These are phyloP conservation scores for Ogataea nitratoaversa DNA, from an alignment of 805 yeast species.

Conservation along the genomic window DNA sequence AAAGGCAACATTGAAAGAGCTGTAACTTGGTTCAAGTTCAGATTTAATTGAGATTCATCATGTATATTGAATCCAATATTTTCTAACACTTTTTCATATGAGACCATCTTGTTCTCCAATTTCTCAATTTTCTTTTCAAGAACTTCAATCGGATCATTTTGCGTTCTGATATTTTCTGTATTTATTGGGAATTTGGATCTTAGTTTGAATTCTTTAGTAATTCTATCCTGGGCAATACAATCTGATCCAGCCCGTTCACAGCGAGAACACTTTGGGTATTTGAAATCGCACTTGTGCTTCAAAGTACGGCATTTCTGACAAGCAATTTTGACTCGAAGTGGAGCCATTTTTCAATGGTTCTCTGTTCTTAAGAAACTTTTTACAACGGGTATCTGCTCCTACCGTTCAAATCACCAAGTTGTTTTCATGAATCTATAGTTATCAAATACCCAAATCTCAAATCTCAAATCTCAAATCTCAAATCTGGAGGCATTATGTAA, in stretches of 20 bases:
- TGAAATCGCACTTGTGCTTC: slow-evolving; percentile 22
- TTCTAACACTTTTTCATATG: not conserved
- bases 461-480: too few relatives aligned
- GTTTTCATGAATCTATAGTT: too few relatives aligned
- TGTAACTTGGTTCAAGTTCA: slow-evolving; percentile 12
- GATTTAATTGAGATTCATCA: not conserved
- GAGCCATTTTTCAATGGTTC: not conserved
- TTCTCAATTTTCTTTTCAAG: not conserved
- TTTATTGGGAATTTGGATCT: slow-evolving; percentile 5
- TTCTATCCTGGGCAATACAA: slow-evolving; percentile 20
- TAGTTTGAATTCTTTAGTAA: slow-evolving; percentile 9
- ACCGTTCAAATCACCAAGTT: too few relatives aligned
- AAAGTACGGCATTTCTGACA: slow-evolving; percentile 23
- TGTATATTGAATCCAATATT: slow-evolving; percentile 2
- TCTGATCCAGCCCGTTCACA: slow-evolving; percentile 15
- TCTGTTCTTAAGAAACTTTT: too few relatives aligned
- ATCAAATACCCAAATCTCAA: too few relatives aligned
- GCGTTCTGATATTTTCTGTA: not conserved
- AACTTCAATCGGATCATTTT: not conserved
- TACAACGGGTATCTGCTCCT: too few relatives aligned
- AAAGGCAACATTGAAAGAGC: slow-evolving; percentile 16
- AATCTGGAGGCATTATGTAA: too few relatives aligned
- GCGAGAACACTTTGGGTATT: slow-evolving; percentile 21
- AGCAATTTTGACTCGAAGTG: slow-evolving; percentile 14
- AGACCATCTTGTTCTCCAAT: not conserved